Percentiles rank a stretch among this genome's conserved stretches.
Conservation (phyloP, 371 early-diverging fungal species). For the Apophysomyces ossiformis region DNA sequence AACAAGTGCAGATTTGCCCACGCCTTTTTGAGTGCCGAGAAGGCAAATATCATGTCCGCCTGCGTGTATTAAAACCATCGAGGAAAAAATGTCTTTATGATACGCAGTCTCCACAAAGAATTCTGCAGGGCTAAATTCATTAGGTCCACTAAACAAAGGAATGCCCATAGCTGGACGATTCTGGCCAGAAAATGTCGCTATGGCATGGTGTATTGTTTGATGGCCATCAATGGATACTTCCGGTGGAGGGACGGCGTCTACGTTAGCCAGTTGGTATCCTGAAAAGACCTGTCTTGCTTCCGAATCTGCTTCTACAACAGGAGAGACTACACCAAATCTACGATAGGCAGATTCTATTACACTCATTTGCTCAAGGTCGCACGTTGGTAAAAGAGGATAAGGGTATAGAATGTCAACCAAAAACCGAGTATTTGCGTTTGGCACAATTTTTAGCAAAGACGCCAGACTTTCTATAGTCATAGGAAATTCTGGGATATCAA, state of each 20-base stretch:
- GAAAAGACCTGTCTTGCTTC: constrained; percentile 60
- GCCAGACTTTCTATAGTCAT: constrained; percentile 63
- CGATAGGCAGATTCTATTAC: constrained; percentile 72
- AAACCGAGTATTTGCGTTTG: constrained; percentile 60
- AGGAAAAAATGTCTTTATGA: constrained; percentile 62
- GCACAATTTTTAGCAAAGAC: constrained; percentile 51
- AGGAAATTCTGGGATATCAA: constrained; percentile 77
- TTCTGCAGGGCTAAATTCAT: constrained; percentile 54
- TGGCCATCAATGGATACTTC: constrained; percentile 38
- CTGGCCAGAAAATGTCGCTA: constrained; percentile 52
- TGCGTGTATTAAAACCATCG: constrained; percentile 74
- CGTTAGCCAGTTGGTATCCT: constrained; percentile 54
- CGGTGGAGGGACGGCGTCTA: constrained; percentile 35
- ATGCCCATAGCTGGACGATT: constrained; percentile 35
- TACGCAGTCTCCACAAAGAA: constrained; percentile 78
- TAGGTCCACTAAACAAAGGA: constrained; percentile 56
- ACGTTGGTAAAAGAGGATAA: constrained; percentile 65
- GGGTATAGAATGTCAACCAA: constrained; percentile 73
- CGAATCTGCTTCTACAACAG: constrained; percentile 45
- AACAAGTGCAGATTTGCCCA: constrained; percentile 77
- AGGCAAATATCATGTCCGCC: constrained; percentile 72
- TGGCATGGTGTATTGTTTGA: constrained; percentile 37
- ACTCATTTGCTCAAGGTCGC: constrained; percentile 64
- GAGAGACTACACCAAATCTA: constrained; percentile 69
- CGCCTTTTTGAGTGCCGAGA: constrained; percentile 76